Evolutionary conservation across 768 basidiomycete species (phyloP).

Genomic region (Podaxis sp.): DNA sequence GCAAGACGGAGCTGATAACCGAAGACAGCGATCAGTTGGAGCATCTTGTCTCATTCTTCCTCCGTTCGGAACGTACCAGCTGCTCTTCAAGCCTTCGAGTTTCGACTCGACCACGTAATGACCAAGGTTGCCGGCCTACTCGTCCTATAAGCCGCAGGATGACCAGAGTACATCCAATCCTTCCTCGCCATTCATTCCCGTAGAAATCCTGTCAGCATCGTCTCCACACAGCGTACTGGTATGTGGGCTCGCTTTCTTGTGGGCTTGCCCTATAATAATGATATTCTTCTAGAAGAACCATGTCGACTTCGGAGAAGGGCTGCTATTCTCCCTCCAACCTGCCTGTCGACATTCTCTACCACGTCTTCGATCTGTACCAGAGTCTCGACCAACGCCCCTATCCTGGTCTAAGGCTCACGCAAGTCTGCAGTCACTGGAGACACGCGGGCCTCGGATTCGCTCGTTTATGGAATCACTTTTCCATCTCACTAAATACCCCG

Average conservation of each 20-base stretch:
- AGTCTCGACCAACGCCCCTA: neutral
- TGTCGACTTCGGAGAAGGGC: neutral
- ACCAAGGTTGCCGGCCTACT: neutral
- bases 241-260: neutral
- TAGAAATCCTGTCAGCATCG: neutral
- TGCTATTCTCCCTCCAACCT: neutral
- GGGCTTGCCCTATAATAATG: neutral
- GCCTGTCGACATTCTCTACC: neutral
- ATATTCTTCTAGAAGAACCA: neutral
- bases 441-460: constrained; percentile 15
- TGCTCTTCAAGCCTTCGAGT: neutral
- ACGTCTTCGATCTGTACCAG: neutral
- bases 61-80: neutral
- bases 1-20: neutral
- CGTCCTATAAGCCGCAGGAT: neutral
- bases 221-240: neutral
- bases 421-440: constrained; percentile 23
- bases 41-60: neutral
- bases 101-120: neutral
- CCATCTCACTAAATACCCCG: constrained; percentile 15
- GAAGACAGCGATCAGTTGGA: neutral
- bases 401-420: constrained; percentile 17
- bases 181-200: neutral
- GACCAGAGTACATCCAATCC: neutral
- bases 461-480: constrained; percentile 18